These are phyloP conservation scores for Bigelowiella natans DNA, from an alignment of 78 protist species.

Conservation along the genomic window DNA sequence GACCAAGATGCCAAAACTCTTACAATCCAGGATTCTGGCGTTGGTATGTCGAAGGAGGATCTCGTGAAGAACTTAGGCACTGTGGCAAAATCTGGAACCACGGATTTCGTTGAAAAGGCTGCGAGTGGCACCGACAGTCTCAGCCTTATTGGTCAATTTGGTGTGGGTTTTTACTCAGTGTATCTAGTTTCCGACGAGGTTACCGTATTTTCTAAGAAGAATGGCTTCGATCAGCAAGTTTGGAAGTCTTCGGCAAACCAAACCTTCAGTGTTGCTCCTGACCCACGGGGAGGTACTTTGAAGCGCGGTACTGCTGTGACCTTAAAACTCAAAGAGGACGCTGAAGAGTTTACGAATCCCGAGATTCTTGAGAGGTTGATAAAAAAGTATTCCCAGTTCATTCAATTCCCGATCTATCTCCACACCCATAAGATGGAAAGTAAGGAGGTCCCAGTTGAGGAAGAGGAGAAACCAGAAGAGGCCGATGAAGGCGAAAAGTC, in stretches of 20 bases:
- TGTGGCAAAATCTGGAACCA: slow-evolving; percentile 63
- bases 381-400: slow-evolving; percentile 74
- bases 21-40: slow-evolving; percentile 87
- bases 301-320: slow-evolving; percentile 50
- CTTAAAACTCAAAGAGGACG: slow-evolving; percentile 29
- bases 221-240: slow-evolving; percentile 78
- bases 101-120: slow-evolving; percentile 55
- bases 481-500: slow-evolving; percentile 35
- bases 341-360: slow-evolving; percentile 69
- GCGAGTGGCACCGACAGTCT: slow-evolving; percentile 25
- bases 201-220: slow-evolving; percentile 74
- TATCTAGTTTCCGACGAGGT: slow-evolving; percentile 94
- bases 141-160: slow-evolving; percentile 95
- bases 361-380: slow-evolving; percentile 50
- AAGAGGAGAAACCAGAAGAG: slow-evolving; percentile 50
- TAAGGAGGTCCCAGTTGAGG: slow-evolving; percentile 61
- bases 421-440: slow-evolving; percentile 40
- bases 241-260: slow-evolving; percentile 81
- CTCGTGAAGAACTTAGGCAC: slow-evolving; percentile 79
- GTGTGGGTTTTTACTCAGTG: slow-evolving; percentile 99
- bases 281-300: slow-evolving; percentile 72
- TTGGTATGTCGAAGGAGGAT: slow-evolving; percentile 96
- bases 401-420: slow-evolving; percentile 91
- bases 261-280: slow-evolving; percentile 64
- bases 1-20: slow-evolving; percentile 74